phyloP scores from a whole-genome alignment of 2,329 filamentous ascomycete genomes.

The Rugonectria rugulosa region DNA sequence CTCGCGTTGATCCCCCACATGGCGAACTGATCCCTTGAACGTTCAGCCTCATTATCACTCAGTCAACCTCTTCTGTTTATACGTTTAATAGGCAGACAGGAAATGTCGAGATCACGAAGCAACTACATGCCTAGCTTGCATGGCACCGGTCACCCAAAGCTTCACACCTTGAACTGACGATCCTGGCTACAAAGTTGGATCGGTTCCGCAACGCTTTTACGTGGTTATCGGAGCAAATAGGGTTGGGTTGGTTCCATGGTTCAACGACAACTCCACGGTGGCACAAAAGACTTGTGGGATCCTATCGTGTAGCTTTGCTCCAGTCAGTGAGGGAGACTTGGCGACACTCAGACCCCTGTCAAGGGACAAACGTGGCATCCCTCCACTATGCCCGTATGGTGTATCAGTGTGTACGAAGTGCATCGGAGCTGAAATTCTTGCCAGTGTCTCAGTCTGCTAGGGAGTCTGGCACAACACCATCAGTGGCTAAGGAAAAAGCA shows the following conservation, averaged over 20 bases:
- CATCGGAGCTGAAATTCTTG: constrained; percentile 1
- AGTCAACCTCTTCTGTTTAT: background rate
- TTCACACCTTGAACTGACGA: constrained; percentile 6
- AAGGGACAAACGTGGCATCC: constrained; percentile 17
- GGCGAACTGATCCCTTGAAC: constrained; percentile 23
- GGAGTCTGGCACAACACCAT: constrained; percentile 17
- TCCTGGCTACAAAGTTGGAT: constrained; percentile 1
- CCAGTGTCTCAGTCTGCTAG: constrained; percentile 15
- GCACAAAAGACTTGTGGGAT: constrained; percentile 28
- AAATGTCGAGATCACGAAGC: too few species aligned
- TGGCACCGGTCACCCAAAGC: constrained; percentile 20
- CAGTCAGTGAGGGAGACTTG: constrained; percentile 17
- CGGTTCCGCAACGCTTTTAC: constrained; percentile 19
- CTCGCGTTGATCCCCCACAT: constrained; percentile 37
- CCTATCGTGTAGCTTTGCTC: constrained; percentile 26
- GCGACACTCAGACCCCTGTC: constrained; percentile 22
- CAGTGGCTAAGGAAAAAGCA: constrained; percentile 27
- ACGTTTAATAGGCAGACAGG: constrained; percentile 8
- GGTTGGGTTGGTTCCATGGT: constrained; percentile 36
- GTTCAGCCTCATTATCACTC: constrained; percentile 34
- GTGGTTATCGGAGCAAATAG: constrained; percentile 31
- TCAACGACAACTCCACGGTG: constrained; percentile 29
- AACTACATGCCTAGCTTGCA: constrained; percentile 10
- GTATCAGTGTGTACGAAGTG: constrained; percentile 5
- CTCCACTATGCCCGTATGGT: constrained; percentile 8